These are phyloP conservation scores for Podaxis carcinomalis DNA, from an alignment of 768 basidiomycete species.

Conservation along the genomic window DNA sequence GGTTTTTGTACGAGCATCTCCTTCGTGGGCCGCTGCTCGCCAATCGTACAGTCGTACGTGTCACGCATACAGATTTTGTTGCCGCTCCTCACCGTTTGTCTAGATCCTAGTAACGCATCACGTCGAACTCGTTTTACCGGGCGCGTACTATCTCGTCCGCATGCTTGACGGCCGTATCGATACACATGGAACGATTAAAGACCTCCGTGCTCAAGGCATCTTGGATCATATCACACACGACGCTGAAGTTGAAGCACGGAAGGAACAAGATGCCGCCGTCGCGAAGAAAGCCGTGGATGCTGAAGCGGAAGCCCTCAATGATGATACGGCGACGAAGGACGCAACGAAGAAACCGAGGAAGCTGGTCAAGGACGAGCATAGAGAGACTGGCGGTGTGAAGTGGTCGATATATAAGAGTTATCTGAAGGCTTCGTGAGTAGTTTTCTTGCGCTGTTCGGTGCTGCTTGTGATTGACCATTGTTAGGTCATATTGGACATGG, in stretches of 20 bases:
- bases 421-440: conserved; percentile 62
- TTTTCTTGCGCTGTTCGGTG: neutral
- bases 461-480: neutral
- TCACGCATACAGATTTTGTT: neutral
- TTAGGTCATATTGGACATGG: conserved; percentile 69
- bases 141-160: conserved; percentile 66
- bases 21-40: conserved; percentile 27
- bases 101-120: conserved; percentile 79
- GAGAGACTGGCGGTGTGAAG: conserved; percentile 79
- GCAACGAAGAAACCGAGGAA: conserved; percentile 63
- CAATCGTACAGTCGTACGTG: conserved; percentile 28
- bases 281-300: conserved; percentile 17
- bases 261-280: neutral
- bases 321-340: conserved; percentile 19
- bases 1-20: conserved; percentile 28
- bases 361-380: conserved; percentile 76
- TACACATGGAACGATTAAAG: conserved; percentile 62
- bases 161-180: conserved; percentile 83
- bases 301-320: neutral
- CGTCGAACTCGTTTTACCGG: conserved; percentile 76
- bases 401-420: conserved; percentile 71
- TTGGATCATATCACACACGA: conserved; percentile 37
- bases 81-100: neutral
- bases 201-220: conserved; percentile 29
- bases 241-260: conserved; percentile 41